Conservation (phyloP, 2,329 filamentous ascomycete species). For the Delphinella strobiligena region DNA sequence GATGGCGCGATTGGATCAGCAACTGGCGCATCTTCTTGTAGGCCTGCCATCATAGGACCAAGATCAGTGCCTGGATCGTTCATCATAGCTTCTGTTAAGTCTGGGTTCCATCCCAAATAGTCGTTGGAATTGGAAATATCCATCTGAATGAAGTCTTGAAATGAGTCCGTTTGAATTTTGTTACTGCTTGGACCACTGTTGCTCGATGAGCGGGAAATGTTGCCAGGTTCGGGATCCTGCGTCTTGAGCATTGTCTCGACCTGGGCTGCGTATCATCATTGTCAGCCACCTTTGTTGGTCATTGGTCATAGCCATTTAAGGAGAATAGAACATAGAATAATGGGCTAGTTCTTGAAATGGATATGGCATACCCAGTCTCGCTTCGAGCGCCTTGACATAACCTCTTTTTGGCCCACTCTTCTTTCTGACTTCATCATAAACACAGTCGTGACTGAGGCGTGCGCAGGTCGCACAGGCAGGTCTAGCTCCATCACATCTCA, state of each 20-base stretch:
- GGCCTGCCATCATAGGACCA: not conserved
- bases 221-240: too few species aligned
- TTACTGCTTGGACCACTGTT: not conserved
- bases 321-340: too few species aligned
- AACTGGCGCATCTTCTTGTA: slow-evolving; percentile 2
- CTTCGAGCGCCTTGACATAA: slow-evolving; percentile 88
- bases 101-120: not conserved
- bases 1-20: slow-evolving; percentile 38
- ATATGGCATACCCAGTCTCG: slow-evolving; percentile 70
- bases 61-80: not conserved
- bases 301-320: too few species aligned
- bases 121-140: not conserved
- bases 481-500: slow-evolving; percentile 75
- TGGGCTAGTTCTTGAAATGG: too few species aligned
- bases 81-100: not conserved
- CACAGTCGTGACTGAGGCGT: slow-evolving; percentile 73
- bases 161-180: not conserved
- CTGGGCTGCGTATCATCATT: slow-evolving; percentile 36
- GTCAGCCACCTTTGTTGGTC: slow-evolving; percentile 7
- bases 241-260: slow-evolving; percentile 84
- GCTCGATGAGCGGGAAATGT: too few species aligned
- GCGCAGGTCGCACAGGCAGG: slow-evolving; percentile 84
- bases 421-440: slow-evolving; percentile 83
- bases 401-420: slow-evolving; percentile 92
- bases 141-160: not conserved